Evolutionary conservation across 2,329 filamentous ascomycete genomes (phyloP).

Genomic region (Phyllosticta ampelicida): DNA sequence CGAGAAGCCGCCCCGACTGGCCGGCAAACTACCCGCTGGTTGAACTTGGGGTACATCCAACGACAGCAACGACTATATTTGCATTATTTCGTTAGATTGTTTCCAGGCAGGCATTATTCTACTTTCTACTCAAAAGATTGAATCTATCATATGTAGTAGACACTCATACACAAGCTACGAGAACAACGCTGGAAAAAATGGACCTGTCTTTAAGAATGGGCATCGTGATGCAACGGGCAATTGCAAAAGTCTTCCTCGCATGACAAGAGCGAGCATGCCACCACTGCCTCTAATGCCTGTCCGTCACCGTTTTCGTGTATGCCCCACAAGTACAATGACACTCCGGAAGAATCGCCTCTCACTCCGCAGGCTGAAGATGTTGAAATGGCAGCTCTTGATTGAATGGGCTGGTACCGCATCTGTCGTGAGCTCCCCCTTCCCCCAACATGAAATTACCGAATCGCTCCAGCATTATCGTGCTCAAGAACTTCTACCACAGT

Average conservation of each 20-base stretch:
- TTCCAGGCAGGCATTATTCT: too few species aligned
- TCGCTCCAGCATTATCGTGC: not conserved
- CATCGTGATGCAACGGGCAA: not conserved
- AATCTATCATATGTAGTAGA: too few species aligned
- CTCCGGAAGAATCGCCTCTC: not conserved
- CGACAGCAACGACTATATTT: too few species aligned
- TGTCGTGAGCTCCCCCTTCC: not conserved
- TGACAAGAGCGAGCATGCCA: not conserved
- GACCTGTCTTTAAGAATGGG: not conserved
- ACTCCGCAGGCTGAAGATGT: not conserved
- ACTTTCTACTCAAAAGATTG: too few species aligned
- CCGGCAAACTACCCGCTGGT: too few species aligned
- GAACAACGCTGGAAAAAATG: not conserved
- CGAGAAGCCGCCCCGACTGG: not conserved
- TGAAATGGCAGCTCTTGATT: not conserved
- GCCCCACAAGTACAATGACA: not conserved
- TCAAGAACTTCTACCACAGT: not conserved
- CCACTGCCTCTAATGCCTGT: not conserved
- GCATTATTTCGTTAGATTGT: too few species aligned
- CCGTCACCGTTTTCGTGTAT: not conserved
- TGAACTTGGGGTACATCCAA: too few species aligned
- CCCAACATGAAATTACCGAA: slow-evolving; percentile 2
- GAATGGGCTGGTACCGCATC: not conserved
- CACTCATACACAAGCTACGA: too few species aligned
- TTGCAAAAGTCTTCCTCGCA: not conserved